Evolutionary conservation across 495 filamentous ascomycete species (phyloP).

Genomic region (Aspergillus carlsbadensis): DNA sequence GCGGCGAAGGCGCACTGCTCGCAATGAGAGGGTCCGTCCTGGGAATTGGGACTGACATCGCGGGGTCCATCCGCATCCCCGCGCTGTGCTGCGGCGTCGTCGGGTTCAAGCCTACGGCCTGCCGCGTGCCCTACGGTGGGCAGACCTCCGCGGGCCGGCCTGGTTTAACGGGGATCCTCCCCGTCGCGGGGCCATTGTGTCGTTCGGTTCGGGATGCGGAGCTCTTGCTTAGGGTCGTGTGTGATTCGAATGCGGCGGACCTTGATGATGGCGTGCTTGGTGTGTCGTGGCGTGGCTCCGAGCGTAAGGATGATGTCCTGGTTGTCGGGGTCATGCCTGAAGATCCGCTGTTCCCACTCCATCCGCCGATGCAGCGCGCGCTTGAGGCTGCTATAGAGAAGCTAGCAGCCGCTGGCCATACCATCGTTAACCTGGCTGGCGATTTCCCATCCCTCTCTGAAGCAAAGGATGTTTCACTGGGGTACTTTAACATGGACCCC

Average conservation of each 20-base stretch:
- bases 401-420: conserved; percentile 42
- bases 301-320: conserved; percentile 14
- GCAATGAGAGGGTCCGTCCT: conserved; percentile 57
- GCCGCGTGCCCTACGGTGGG: conserved; percentile 46
- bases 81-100: conserved; percentile 61
- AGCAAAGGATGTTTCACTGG: conserved; percentile 20
- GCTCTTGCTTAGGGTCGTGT: conserved; percentile 35
- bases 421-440: conserved; percentile 36
- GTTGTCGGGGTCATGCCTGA: conserved; percentile 29
- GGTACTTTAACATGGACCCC: conserved; percentile 31
- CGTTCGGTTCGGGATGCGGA: conserved; percentile 38
- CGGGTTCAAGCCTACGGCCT: conserved; percentile 58
- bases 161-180: conserved; percentile 41
- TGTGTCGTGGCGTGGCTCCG: conserved; percentile 44
- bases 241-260: conserved; percentile 30
- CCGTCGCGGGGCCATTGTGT: conserved; percentile 34
- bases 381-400: conserved; percentile 38
- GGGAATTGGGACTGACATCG: conserved; percentile 68
- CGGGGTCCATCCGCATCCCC: conserved; percentile 46
- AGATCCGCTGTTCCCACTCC: conserved; percentile 28
- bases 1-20: conserved; percentile 63
- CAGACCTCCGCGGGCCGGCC: conserved; percentile 31
- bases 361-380: conserved; percentile 48
- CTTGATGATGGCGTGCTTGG: conserved; percentile 35
- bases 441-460: conserved; percentile 20